Conservation (phyloP, 306 rosid species). For the Prinsepia uniflora region DNA sequence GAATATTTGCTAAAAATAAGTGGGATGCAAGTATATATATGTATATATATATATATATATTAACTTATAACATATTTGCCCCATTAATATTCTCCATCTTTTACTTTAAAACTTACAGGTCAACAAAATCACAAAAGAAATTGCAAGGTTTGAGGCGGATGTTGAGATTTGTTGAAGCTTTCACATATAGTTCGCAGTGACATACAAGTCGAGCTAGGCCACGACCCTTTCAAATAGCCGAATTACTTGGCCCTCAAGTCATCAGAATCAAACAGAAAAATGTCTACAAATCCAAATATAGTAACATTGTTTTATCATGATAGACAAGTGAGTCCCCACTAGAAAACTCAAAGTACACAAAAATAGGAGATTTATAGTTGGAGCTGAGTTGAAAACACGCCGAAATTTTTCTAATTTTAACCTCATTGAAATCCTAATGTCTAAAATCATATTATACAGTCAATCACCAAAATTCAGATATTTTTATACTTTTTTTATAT, state of each 20-base stretch:
- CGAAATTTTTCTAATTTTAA: conserved; percentile 10
- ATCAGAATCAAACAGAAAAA: neutral
- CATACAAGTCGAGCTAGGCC: conserved; percentile 1
- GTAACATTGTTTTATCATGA: neutral
- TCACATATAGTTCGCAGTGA: neutral
- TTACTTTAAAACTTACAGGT: too few species aligned
- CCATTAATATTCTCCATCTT: too few species aligned
- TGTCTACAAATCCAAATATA: conserved; percentile 5
- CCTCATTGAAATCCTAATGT: neutral
- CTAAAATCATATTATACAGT: conserved; percentile 1
- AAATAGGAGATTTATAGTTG: conserved; percentile 1
- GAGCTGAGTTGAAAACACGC: neutral
- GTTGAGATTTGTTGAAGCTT: conserved; percentile 9
- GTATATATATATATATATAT: too few species aligned
- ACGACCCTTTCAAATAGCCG: conserved; percentile 19
- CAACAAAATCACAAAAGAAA: too few species aligned
- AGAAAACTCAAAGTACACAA: neutral
- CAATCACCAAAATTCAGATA: neutral
- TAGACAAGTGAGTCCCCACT: neutral
- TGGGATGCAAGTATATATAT: too few species aligned
- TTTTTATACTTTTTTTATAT: neutral
- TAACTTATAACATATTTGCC: too few species aligned
- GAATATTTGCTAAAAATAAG: too few species aligned
- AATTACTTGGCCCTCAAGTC: conserved; percentile 16
- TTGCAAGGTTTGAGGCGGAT: neutral